Percentiles rank a stretch among this genome's conserved stretches.
These are phyloP conservation scores for Pistacia vera DNA, from an alignment of 345 rosid genomes.

Conservation along the genomic window DNA sequence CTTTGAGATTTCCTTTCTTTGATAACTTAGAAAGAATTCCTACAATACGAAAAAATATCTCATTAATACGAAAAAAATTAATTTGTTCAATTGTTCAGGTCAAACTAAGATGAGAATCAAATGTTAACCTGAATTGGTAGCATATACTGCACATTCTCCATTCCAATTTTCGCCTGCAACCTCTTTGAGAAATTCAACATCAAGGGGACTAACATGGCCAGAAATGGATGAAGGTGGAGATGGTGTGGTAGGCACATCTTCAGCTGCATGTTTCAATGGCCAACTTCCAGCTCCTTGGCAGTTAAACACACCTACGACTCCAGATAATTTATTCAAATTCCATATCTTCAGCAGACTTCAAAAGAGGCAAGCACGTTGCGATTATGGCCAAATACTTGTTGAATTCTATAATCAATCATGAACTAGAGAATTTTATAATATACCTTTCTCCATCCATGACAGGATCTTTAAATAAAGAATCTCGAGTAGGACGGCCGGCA, in stretches of 20 bases:
- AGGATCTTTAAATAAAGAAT: slow-evolving; percentile 63
- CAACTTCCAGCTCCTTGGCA: slow-evolving; percentile 75
- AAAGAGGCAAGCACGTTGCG: neutral
- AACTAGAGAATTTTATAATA: neutral
- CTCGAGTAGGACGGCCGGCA: slow-evolving; percentile 70
- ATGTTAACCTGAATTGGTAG: slow-evolving; percentile 45
- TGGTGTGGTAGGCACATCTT: slow-evolving; percentile 11
- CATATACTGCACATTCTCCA: slow-evolving; percentile 55
- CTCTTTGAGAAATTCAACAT: slow-evolving; percentile 55
- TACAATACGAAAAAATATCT: slow-evolving; percentile 19
- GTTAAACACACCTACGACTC: slow-evolving; percentile 63
- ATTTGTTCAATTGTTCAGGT: neutral
- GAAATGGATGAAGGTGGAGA: slow-evolving; percentile 31
- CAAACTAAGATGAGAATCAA: neutral
- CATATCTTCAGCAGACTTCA: slow-evolving; percentile 67
- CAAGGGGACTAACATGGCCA: slow-evolving; percentile 39
- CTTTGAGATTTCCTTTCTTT: slow-evolving; percentile 38
- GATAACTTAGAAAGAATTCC: slow-evolving; percentile 40
- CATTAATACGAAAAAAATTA: neutral
- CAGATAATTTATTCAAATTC: slow-evolving; percentile 66
- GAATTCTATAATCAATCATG: neutral
- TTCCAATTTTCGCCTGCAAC: slow-evolving; percentile 50
- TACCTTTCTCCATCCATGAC: slow-evolving; percentile 72
- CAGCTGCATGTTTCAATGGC: slow-evolving; percentile 43
- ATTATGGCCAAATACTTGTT: neutral